A percentile compares a stretch with the other conserved stretches of the same genome.
Evolutionary conservation across 306 rosid genomes (phyloP).

Genomic region (Dalbergia cultrata): DNA sequence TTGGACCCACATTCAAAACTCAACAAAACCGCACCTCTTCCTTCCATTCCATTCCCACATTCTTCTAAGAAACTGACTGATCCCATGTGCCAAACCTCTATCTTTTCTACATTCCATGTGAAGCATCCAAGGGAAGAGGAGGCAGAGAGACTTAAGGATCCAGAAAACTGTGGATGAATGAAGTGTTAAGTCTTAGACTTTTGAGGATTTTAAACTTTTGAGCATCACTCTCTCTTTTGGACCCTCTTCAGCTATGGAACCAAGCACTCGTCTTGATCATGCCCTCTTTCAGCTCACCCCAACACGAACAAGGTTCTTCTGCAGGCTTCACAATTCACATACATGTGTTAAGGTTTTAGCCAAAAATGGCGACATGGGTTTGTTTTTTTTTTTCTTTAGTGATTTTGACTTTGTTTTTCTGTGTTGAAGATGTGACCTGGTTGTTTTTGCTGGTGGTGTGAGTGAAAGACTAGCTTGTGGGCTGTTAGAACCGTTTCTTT

Average conservation of each 20-base stretch:
- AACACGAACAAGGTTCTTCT: constrained; percentile 86
- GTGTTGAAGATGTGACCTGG: constrained; percentile 77
- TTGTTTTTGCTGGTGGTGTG: constrained; percentile 69
- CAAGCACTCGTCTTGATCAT: constrained; percentile 83
- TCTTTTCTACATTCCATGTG: constrained; percentile 55
- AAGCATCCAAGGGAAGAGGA: constrained; percentile 17
- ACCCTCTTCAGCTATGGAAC: constrained; percentile 67
- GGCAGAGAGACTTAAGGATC: constrained; percentile 33
- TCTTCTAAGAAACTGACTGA: constrained; percentile 14
- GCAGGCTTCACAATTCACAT: constrained; percentile 3
- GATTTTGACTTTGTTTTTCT: constrained; percentile 34
- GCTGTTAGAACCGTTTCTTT: constrained; percentile 84
- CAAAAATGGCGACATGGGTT: neutral
- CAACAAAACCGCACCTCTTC: constrained; percentile 42
- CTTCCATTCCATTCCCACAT: constrained; percentile 15
- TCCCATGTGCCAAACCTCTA: constrained; percentile 69
- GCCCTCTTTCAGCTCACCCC: constrained; percentile 98
- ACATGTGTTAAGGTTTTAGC: neutral
- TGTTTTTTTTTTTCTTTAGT: neutral
- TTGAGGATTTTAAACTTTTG: constrained; percentile 32
- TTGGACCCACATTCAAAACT: constrained; percentile 72
- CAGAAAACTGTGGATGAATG: neutral
- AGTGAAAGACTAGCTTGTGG: constrained; percentile 93
- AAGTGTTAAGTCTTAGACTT: constrained; percentile 1
- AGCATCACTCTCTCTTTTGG: constrained; percentile 23